phyloP scores from a whole-genome alignment of 495 filamentous ascomycete genomes.

The Aspergillus coremiiformis region DNA sequence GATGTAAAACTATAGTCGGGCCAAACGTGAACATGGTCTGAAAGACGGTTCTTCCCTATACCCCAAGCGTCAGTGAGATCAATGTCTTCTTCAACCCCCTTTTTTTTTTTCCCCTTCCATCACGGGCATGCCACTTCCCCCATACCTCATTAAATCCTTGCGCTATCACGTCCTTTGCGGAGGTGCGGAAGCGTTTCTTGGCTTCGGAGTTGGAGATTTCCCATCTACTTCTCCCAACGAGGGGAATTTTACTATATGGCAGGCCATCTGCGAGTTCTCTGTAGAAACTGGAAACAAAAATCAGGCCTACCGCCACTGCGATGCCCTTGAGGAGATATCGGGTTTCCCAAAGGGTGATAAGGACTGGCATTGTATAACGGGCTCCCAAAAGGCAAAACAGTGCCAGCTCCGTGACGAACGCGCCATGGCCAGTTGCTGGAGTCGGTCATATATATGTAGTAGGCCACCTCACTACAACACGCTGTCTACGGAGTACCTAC shows the following conservation, averaged over 20 bases:
- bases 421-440: too few relatives aligned
- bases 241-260: slow-evolving; percentile 21
- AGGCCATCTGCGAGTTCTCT: slow-evolving; percentile 24
- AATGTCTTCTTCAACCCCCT: not conserved
- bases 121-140: not conserved
- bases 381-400: not conserved
- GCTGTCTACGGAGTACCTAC: too few relatives aligned
- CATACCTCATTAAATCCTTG: slow-evolving; percentile 29
- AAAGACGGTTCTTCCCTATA: slow-evolving; percentile 29
- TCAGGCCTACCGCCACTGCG: slow-evolving; percentile 13
- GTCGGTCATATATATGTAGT: too few relatives aligned
- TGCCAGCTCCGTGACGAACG: not conserved
- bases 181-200: slow-evolving; percentile 18
- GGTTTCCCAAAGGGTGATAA: slow-evolving; percentile 19
- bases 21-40: slow-evolving; percentile 29
- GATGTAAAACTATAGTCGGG: slow-evolving; percentile 39
- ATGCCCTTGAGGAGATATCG: slow-evolving; percentile 18
- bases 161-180: slow-evolving; percentile 19
- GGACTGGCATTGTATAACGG: slow-evolving; percentile 18
- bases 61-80: not conserved
- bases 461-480: too few relatives aligned
- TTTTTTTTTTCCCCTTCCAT: not conserved
- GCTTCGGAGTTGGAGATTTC: slow-evolving; percentile 28
- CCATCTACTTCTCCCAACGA: slow-evolving; percentile 26
- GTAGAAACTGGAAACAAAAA: slow-evolving; percentile 23